Evolutionary conservation across 257 asterid species (phyloP).

Genomic region (Przewalskia tangutica): DNA sequence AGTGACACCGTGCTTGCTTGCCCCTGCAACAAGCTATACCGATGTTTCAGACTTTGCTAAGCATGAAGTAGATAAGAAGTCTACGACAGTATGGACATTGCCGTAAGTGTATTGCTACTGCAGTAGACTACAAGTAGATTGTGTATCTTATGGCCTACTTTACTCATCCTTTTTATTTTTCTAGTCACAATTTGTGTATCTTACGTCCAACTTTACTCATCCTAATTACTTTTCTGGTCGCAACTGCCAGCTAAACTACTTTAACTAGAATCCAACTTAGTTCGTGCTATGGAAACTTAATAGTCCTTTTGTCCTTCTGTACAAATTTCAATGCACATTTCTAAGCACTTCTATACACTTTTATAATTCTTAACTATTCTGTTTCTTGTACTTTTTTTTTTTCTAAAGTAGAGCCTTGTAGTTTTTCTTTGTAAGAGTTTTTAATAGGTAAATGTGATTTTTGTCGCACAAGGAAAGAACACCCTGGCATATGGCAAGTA

Average conservation of each 20-base stretch:
- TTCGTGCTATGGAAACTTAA: background rate
- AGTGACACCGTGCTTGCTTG: slow-evolving; percentile 71
- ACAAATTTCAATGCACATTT: background rate
- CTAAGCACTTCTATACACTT: too few species aligned
- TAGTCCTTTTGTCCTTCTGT: background rate
- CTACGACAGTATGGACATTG: slow-evolving; percentile 65
- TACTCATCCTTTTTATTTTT: background rate
- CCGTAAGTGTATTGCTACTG: slow-evolving; percentile 47
- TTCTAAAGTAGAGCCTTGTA: background rate
- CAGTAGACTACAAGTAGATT: background rate
- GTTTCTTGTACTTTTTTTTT: too few species aligned
- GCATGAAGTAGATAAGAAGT: slow-evolving; percentile 22
- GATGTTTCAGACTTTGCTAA: slow-evolving; percentile 21
- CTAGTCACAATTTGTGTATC: too few species aligned
- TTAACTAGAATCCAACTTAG: background rate
- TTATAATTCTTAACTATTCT: background rate
- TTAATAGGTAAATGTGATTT: too few species aligned
- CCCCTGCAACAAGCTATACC: slow-evolving; percentile 36
- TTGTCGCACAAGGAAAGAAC: too few species aligned
- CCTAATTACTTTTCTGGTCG: background rate
- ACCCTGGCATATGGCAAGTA: too few species aligned
- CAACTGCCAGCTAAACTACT: background rate
- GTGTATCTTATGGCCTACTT: background rate
- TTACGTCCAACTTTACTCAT: too few species aligned
- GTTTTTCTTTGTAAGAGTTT: too few species aligned